phyloP scores from a whole-genome alignment of 2,329 filamentous ascomycete species.

The Alternaria sp. region DNA sequence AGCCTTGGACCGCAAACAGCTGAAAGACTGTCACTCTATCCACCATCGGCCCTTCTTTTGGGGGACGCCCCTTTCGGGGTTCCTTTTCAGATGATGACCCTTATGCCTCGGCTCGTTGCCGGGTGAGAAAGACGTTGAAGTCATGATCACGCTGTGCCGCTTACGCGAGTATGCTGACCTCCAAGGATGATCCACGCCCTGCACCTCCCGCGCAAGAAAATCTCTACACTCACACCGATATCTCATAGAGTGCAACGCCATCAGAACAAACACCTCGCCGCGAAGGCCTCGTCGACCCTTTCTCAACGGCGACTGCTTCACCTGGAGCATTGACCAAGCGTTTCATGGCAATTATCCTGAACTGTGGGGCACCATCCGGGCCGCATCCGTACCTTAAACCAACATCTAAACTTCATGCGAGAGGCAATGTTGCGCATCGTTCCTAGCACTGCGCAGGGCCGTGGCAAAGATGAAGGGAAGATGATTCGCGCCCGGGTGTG shows the following conservation, averaged over 20 bases:
- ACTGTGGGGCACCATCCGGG: conserved; percentile 12
- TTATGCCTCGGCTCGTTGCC: conserved; percentile 2
- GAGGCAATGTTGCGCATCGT: conserved; percentile 1
- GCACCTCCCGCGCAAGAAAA: neutral
- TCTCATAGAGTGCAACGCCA: neutral
- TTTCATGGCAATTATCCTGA: conserved; percentile 3
- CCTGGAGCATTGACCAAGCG: conserved; percentile 9
- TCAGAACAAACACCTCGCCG: neutral
- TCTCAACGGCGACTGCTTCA: neutral
- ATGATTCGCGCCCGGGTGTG: neutral
- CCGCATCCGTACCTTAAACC: conserved; percentile 14
- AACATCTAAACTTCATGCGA: conserved; percentile 4
- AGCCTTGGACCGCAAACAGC: neutral
- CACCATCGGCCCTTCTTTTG: conserved; percentile 4
- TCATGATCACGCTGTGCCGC: neutral
- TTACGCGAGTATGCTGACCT: conserved; percentile 1
- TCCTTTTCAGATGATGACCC: neutral
- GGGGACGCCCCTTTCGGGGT: neutral
- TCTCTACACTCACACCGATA: neutral
- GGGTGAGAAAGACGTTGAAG: neutral
- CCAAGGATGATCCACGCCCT: conserved; percentile 1
- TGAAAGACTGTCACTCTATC: neutral
- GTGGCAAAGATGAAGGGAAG: neutral
- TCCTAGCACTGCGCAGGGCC: neutral
- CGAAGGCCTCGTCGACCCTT: neutral